Base-by-base conservation (phyloP, 192 early-diverging fungal genomes). In the Coemansia sp. region DNA sequence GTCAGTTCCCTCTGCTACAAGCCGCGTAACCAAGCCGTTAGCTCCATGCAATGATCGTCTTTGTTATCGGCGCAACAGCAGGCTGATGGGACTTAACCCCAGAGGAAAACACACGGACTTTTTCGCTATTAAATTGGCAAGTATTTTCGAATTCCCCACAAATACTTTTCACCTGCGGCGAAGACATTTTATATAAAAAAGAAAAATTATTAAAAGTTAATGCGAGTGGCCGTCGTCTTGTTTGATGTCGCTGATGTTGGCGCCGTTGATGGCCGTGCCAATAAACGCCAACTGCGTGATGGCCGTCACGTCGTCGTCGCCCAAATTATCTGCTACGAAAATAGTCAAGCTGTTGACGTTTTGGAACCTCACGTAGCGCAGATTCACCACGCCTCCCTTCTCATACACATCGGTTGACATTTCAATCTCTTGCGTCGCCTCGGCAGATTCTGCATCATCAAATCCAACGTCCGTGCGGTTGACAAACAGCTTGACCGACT, bases 291-390 rank as follows among this genome's bases (percentile, higher is more conserved):
- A 65, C 75, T 92, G 89, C 55, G 87, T 84, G 50, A 98, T 85
- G 4, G 84, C 83, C 8, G 94, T 94, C 15, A 87, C 89, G 14
- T 98, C 96, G 46, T 87, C 89, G 53, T 83, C 91, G 10, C 79
- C 88, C 70, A 92, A 70, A 65, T 98, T 98, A 64, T 95, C 87
- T n/a, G 83, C 83, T n/a, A 95, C 78, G 69, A 93, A 97, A 22
- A 95, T 84, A 49, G 90, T 86, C 54, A 97, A 49, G 60, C 79
- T 90, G 55, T 83, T 87, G 28, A 98, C 88, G 60, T 85, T 89
- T 82, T 98, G 96, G 81, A 94, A 98, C 57, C 93, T 91, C 59
- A 98, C 96, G 74, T 93, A 98, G 50, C 92, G 87, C 68, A 98
- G 84, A 7, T 83, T 81, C n/a, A 89, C 85, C 31, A 92, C 79